phyloP scores from a whole-genome alignment of 2,329 filamentous ascomycete species.

The Colletotrichum gigasporum region DNA sequence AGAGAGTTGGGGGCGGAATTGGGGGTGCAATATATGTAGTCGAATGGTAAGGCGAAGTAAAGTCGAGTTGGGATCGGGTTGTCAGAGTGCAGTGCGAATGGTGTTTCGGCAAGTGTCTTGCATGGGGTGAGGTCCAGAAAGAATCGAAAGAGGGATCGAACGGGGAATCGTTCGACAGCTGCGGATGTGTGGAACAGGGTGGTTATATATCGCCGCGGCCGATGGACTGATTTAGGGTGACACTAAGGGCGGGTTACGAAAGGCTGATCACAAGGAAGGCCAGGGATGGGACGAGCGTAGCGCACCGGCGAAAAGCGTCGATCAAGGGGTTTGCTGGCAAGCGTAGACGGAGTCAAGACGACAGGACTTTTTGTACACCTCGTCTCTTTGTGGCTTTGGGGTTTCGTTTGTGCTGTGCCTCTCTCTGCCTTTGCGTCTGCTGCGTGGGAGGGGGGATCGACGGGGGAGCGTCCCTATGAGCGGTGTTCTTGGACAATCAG shows the following conservation, averaged over 20 bases:
- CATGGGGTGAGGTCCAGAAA: slow-evolving; percentile 27
- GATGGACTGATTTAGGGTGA: slow-evolving; percentile 31
- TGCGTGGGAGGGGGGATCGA: slow-evolving; percentile 17
- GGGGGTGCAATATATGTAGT: slow-evolving; percentile 15
- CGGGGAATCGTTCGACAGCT: slow-evolving; percentile 27
- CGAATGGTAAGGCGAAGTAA: neutral
- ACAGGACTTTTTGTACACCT: neutral
- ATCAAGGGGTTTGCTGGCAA: slow-evolving; percentile 32
- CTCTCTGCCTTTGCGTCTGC: neutral
- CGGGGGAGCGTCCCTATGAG: slow-evolving; percentile 16
- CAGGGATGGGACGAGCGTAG: slow-evolving; percentile 30
- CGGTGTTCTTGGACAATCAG: slow-evolving; percentile 18
- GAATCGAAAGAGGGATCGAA: slow-evolving; percentile 32
- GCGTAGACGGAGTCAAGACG: slow-evolving; percentile 17
- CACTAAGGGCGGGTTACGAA: slow-evolving; percentile 25
- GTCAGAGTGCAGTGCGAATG: slow-evolving; percentile 2
- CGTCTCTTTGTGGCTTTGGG: slow-evolving; percentile 15
- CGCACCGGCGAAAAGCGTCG: slow-evolving; percentile 25
- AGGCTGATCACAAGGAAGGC: slow-evolving; percentile 25
- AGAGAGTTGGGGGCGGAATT: neutral
- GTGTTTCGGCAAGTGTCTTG: slow-evolving; percentile 20
- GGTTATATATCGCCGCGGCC: slow-evolving; percentile 29
- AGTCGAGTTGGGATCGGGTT: neutral
- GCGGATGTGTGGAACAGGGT: slow-evolving; percentile 16
- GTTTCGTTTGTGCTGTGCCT: slow-evolving; percentile 12